A percentile compares a stretch with the other conserved stretches of the same genome.
Conservation (phyloP, 306 rosid genomes). For the Casuarina cunninghamiana region DNA sequence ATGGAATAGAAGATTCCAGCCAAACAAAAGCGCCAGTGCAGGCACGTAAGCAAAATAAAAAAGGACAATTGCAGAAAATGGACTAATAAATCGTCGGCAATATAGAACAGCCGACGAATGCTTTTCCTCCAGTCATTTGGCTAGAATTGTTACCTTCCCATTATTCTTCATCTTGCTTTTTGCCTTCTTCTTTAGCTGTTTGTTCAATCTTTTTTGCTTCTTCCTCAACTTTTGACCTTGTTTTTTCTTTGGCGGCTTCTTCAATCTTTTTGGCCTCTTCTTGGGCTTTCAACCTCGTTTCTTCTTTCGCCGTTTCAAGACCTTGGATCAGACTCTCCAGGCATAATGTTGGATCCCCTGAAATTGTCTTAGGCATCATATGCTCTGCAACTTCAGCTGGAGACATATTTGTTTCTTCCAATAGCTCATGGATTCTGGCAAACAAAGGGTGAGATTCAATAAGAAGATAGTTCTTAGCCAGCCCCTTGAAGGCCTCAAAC, state of each 20-base stretch:
- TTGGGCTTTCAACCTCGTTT: slow-evolving; percentile 25
- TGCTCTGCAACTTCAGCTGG: slow-evolving; percentile 94
- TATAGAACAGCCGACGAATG: no score
- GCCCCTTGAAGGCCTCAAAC: slow-evolving; percentile 63
- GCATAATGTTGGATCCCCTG: slow-evolving; percentile 29
- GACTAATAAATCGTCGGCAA: no score
- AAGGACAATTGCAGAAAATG: no score
- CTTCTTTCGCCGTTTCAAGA: slow-evolving; percentile 49
- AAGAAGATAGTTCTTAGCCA: slow-evolving; percentile 62
- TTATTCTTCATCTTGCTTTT: slow-evolving; percentile 4
- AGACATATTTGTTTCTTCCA: slow-evolving; percentile 38
- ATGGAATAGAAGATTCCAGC: no score
- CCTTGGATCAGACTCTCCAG: slow-evolving; percentile 50
- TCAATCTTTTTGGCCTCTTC: slow-evolving; percentile 26
- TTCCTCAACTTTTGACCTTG: slow-evolving; percentile 26
- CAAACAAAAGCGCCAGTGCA: no score
- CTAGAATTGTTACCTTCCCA: no score
- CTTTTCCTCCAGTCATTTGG: neutral
- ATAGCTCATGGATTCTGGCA: slow-evolving; percentile 29
- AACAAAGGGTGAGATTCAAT: slow-evolving; percentile 51
- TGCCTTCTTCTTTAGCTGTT: slow-evolving; percentile 23
- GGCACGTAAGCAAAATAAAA: no score
- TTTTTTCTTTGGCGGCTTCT: slow-evolving; percentile 5
- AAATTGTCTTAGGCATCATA: slow-evolving; percentile 64
- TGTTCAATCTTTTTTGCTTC: slow-evolving; percentile 28